Conservation (phyloP, 345 rosid genomes). For the Eucalyptus marginata region DNA sequence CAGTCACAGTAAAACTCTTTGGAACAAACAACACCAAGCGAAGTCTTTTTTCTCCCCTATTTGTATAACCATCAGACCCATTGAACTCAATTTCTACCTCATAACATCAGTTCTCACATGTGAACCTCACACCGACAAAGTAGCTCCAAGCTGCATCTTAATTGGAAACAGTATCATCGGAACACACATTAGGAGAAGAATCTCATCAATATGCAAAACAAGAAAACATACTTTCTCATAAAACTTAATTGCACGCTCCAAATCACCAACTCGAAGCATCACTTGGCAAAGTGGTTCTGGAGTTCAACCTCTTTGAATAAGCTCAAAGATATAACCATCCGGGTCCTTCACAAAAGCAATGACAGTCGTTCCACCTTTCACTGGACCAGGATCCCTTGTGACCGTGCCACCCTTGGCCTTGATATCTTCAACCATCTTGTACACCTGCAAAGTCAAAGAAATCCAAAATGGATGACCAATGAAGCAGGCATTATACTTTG, state of each 20-base stretch:
- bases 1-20: neutral
- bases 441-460: constrained; percentile 23
- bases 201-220: neutral
- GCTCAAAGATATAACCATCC: constrained; percentile 79
- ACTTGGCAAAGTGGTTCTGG: constrained; percentile 96
- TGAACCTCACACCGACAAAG: neutral
- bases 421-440: constrained; percentile 63
- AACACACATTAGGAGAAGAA: neutral
- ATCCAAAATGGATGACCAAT: neutral
- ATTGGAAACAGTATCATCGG: neutral
- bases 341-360: constrained; percentile 96
- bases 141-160: neutral
- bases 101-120: neutral
- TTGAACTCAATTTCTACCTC: neutral
- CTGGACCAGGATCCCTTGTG: constrained; percentile 90
- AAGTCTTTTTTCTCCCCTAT: neutral
- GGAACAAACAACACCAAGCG: neutral
- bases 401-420: constrained; percentile 74
- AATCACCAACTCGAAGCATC: constrained; percentile 91
- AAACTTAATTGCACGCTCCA: constrained; percentile 72
- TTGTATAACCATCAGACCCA: neutral
- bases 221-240: constrained; percentile 63
- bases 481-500: neutral
- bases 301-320: constrained; percentile 78
- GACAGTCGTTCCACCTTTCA: constrained; percentile 63